Percentiles rank a stretch among this genome's conserved stretches.
Conservation (phyloP, 1,284 basidiomycete species). For the Cryptococcus neoformans region DNA sequence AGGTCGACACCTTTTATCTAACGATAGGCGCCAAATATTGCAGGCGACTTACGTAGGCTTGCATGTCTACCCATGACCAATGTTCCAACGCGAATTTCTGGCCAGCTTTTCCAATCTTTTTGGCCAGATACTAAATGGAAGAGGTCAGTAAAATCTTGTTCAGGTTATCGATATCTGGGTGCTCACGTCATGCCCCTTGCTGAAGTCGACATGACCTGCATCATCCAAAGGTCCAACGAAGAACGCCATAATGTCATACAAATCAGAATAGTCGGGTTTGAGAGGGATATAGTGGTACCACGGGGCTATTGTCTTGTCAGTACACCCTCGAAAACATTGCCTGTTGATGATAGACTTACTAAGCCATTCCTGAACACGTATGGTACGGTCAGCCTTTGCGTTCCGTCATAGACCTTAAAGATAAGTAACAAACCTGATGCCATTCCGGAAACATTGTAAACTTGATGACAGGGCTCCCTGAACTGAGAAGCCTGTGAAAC, state of each 20-base stretch:
- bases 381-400: conserved; percentile 8
- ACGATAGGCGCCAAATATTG: neutral
- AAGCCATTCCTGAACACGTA: conserved; percentile 25
- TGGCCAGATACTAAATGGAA: neutral
- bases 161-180: too few relatives aligned
- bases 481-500: conserved; percentile 50
- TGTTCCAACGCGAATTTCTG: conserved; percentile 50
- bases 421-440: conserved; percentile 24
- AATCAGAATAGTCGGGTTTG: conserved; percentile 51
- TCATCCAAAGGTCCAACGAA: conserved; percentile 48
- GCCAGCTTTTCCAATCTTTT: conserved; percentile 51
- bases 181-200: conserved; percentile 37
- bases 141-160: conserved; percentile 3
- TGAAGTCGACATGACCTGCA: conserved; percentile 38
- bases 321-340: neutral
- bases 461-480: conserved; percentile 49
- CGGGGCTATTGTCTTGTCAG: conserved; percentile 20
- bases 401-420: conserved; percentile 21
- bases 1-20: neutral
- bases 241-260: conserved; percentile 53
- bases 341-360: conserved; percentile 18
- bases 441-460: conserved; percentile 51
- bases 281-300: conserved; percentile 53
- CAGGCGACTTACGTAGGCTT: conserved; percentile 48
- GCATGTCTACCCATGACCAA: conserved; percentile 53